Base-by-base conservation (phyloP, 1,284 basidiomycete genomes). In the Anthracocystis setariae region DNA sequence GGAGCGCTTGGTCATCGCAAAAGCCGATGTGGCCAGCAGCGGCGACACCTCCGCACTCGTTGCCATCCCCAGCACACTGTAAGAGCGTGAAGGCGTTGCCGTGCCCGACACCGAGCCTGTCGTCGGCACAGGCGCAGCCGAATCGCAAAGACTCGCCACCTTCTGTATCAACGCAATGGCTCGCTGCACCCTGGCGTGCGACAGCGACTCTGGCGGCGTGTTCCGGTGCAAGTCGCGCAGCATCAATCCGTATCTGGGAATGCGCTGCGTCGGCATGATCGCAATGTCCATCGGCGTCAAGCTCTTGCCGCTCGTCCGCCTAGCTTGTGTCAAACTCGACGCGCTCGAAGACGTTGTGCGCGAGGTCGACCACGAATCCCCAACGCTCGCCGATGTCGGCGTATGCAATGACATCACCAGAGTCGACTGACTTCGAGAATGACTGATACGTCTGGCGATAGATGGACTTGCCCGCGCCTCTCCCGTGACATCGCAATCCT, bases 261-360 rank as follows among this genome's bases (percentile, higher is more conserved):
- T 60, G 20, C 79, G 72, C 65, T 81, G 79, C 29, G 79, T 81
- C 10, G 79, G 79, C 79, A 79, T 79, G 57, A 81, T 81, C 2
- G 69, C 74, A 17, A 81, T 64, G 51, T 81, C 79, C 54, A 78
- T 70, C 21, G 78, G 68, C 12, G 63, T 73, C n/a, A 80, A 51
- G 58, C 64, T 62, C 51, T 79, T 79, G 17, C 55, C 17, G 38
- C 39, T 20, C 23, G 40, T 8, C 24, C 12, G 33, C 17, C 38
- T 13, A 46, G 33, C 18, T 27, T 35, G 33, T 17, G 43, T 39
- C 32, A n/a, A 43, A 29, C 35, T 35, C 5, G 39, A 24, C 5
- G 39, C 18, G 25, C 33, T 21, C 2, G 62, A 47, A 9, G 48
- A 38, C 20, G 40, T 33, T 37, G 44, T 46, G 27, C 35, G 43